These are phyloP conservation scores for Echeveria elegans DNA, from an alignment of 164 flowering plant genomes.

Conservation along the genomic window DNA sequence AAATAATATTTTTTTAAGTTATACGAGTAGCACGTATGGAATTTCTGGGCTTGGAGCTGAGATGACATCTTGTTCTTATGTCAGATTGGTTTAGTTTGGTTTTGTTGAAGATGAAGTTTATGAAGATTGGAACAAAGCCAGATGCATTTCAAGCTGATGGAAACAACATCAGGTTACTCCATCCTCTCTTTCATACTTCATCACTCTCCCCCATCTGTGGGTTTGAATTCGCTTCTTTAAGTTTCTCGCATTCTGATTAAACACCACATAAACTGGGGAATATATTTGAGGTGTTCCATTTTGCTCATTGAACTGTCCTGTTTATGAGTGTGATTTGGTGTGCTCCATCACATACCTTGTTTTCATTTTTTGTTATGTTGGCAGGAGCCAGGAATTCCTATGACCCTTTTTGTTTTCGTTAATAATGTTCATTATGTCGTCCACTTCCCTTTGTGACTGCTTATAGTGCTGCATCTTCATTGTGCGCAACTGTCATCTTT, in stretches of 20 bases:
- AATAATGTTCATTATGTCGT: not conserved
- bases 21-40: too few species aligned
- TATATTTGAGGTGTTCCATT: not conserved
- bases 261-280: too few species aligned
- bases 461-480: not conserved
- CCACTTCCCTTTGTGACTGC: not conserved
- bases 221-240: too few species aligned
- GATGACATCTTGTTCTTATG: not conserved
- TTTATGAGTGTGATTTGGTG: not conserved
- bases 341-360: not conserved
- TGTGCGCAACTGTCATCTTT: not conserved
- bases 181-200: not conserved
- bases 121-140: slow-evolving; percentile 79
- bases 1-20: too few species aligned
- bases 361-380: not conserved
- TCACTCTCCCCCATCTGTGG: too few species aligned
- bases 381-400: too few species aligned
- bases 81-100: not conserved
- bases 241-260: too few species aligned
- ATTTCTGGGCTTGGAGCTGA: too few species aligned
- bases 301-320: not conserved
- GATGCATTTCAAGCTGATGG: slow-evolving; percentile 66
- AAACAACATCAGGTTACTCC: slow-evolving; percentile 32
- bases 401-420: not conserved
- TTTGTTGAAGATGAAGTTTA: slow-evolving; percentile 56